Evolutionary conservation across 2,329 filamentous ascomycete species (phyloP).

Genomic region (Fusarium mundagurra): DNA sequence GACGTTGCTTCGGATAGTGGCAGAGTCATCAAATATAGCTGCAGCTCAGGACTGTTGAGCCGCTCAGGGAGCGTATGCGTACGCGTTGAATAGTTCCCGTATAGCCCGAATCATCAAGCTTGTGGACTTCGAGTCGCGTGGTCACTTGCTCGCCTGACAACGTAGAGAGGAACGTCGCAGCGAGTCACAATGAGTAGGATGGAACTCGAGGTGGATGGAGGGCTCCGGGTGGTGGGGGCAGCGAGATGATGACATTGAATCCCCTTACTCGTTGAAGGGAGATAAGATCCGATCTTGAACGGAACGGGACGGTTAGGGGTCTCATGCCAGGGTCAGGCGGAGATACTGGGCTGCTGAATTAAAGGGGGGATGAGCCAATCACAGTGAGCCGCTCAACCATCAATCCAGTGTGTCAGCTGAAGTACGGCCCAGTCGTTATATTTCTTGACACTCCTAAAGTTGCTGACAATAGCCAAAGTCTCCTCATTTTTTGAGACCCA

Average conservation of each 20-base stretch:
- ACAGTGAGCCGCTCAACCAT: neutral
- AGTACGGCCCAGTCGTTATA: neutral
- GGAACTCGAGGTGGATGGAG: conserved; percentile 9
- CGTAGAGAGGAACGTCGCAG: neutral
- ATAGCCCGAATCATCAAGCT: neutral
- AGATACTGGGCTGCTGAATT: neutral
- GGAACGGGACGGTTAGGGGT: conserved; percentile 21
- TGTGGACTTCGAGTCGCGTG: conserved; percentile 13
- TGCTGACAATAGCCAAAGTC: neutral
- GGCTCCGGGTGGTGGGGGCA: conserved; percentile 11
- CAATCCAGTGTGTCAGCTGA: neutral
- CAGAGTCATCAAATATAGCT: conserved; percentile 19
- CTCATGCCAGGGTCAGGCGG: conserved; percentile 36
- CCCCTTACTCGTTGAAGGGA: neutral
- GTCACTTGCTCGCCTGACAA: neutral
- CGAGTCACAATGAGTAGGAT: conserved; percentile 1
- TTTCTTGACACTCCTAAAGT: neutral
- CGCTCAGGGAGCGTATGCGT: conserved; percentile 20
- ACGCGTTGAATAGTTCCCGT: neutral
- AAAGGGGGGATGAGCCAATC: conserved; percentile 5
- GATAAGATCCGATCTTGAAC: conserved; percentile 30
- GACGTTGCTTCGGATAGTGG: neutral
- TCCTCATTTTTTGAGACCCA: neutral
- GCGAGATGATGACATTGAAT: conserved; percentile 23
- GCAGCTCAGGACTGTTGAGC: conserved; percentile 8